phyloP scores from a whole-genome alignment of 805 yeast species.

The Candida namnaoensis region DNA sequence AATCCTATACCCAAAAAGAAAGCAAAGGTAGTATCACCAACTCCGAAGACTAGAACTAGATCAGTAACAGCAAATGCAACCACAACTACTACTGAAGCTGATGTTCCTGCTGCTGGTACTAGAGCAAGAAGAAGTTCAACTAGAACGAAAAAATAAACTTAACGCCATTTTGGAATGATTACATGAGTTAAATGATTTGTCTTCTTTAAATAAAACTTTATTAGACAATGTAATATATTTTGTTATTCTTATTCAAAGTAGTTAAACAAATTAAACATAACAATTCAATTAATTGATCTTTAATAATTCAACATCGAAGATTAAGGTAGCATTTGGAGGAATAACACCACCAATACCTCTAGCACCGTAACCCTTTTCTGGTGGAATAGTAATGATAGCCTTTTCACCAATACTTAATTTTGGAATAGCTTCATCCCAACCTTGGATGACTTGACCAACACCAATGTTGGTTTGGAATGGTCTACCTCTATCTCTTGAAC shows the following conservation, averaged over 20 bases:
- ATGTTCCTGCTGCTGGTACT: too few species aligned
- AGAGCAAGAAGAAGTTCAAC: too few species aligned
- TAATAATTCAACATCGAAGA: constrained; percentile 73
- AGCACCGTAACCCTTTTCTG: constrained; percentile 86
- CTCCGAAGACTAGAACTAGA: too few species aligned
- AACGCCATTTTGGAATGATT: too few species aligned
- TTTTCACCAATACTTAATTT: constrained; percentile 87
- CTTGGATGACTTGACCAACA: constrained; percentile 92
- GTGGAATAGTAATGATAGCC: constrained; percentile 89
- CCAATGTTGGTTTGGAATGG: constrained; percentile 94
- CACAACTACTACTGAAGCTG: too few species aligned
- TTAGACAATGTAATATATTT: too few species aligned
- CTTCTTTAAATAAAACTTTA: too few species aligned
- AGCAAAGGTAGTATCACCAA: neutral
- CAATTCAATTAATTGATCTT: constrained; percentile 26
- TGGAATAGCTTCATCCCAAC: constrained; percentile 96
- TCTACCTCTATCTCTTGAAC: constrained; percentile 89
- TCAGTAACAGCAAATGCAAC: neutral
- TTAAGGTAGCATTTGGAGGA: constrained; percentile 92
- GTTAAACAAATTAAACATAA: neutral
- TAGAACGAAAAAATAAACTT: too few species aligned
- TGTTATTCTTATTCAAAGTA: too few species aligned
- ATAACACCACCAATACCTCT: constrained; percentile 96
- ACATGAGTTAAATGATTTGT: too few species aligned
- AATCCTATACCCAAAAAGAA: constrained; percentile 1